Evolutionary conservation across 768 basidiomycete species (phyloP).

Genomic region (Tubosaeta sp.): DNA sequence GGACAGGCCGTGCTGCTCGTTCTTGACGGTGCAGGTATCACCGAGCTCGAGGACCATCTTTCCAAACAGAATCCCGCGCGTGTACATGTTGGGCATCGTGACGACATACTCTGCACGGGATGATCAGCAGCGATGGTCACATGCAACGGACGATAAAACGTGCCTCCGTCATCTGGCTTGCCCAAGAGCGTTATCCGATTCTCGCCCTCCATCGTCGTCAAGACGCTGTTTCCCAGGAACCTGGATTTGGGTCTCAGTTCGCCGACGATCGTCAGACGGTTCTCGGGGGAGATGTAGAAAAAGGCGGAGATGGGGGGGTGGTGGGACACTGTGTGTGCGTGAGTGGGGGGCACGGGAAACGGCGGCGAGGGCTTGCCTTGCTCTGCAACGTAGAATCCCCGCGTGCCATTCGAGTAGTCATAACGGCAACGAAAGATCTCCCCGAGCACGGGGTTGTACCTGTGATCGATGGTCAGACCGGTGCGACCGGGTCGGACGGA

Average conservation of each 20-base stretch:
- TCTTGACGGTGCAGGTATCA: slow-evolving; percentile 81
- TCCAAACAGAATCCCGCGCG: slow-evolving; percentile 80
- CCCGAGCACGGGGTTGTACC: slow-evolving; percentile 95
- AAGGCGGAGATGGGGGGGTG: slow-evolving; percentile 95
- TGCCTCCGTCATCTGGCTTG: slow-evolving; percentile 82
- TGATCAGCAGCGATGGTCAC: slow-evolving; percentile 1
- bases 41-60: slow-evolving; percentile 97
- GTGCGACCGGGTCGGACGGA: neutral
- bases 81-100: slow-evolving; percentile 98
- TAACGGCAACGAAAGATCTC: slow-evolving; percentile 98
- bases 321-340: slow-evolving; percentile 70
- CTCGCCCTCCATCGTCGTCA: slow-evolving; percentile 95
- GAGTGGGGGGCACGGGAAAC: slow-evolving; percentile 1
- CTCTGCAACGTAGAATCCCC: slow-evolving; percentile 94
- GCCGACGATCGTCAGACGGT: slow-evolving; percentile 81
- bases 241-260: slow-evolving; percentile 94
- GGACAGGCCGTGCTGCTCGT: slow-evolving; percentile 65
- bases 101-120: slow-evolving; percentile 70
- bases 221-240: slow-evolving; percentile 95
- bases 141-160: slow-evolving; percentile 26
- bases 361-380: slow-evolving; percentile 55
- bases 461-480: slow-evolving; percentile 27
- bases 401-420: slow-evolving; percentile 86
- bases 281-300: slow-evolving; percentile 90
- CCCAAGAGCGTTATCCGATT: slow-evolving; percentile 83